These are phyloP conservation scores for Rhytidiadelphus loreus DNA, from an alignment of 225 moss, liverwort and hornwort genomes.

Conservation along the genomic window DNA sequence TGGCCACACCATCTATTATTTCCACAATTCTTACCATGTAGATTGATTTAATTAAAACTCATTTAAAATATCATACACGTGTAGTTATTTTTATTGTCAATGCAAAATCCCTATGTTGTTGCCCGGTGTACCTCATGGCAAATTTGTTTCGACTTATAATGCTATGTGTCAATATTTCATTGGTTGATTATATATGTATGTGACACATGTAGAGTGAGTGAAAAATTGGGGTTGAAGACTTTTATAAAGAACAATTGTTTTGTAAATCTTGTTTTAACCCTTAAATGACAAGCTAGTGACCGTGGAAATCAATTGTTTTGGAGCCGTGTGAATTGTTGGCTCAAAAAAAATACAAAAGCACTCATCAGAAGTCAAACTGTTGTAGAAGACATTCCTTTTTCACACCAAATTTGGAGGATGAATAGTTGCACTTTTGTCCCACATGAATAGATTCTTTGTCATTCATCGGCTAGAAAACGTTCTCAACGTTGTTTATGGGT, in stretches of 20 bases:
- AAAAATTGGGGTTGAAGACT: neutral
- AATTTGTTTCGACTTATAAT: neutral
- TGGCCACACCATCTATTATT: neutral
- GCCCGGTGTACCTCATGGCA: neutral
- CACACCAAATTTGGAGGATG: too few species aligned
- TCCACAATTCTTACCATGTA: neutral
- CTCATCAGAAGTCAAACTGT: too few species aligned
- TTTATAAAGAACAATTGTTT: neutral
- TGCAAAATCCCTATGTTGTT: neutral
- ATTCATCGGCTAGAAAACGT: too few species aligned
- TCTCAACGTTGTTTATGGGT: too few species aligned
- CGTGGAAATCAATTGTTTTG: too few species aligned
- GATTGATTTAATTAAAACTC: neutral
- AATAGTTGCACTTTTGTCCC: too few species aligned
- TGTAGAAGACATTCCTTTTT: too few species aligned
- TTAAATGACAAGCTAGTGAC: too few species aligned
- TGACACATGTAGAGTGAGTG: neutral
- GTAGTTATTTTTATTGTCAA: neutral
- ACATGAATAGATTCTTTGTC: too few species aligned
- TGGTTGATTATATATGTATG: accelerated
- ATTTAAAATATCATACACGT: neutral
- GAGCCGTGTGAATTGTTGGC: too few species aligned
- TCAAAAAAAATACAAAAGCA: too few species aligned
- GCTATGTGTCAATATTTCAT: neutral
- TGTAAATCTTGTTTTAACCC: too few species aligned